phyloP scores from a whole-genome alignment of 1,139 yeast species.

The Hansenula lynferdii region DNA sequence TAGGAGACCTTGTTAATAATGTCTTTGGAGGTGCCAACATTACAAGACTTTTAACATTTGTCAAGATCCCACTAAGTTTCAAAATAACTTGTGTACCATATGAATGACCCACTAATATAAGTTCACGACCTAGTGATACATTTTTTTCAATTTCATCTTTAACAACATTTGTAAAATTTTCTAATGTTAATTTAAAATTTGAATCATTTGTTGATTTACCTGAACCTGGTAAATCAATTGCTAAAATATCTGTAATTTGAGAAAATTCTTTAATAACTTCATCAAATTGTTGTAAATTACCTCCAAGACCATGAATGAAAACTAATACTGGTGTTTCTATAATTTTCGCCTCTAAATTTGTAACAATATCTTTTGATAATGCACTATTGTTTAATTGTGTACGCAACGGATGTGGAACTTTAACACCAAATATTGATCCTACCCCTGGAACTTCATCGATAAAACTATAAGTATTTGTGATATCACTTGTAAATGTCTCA shows the following conservation, averaged over 20 bases:
- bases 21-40: slow-evolving; percentile 48
- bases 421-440: slow-evolving; percentile 12
- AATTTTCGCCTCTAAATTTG: slow-evolving; percentile 6
- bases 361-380: background rate
- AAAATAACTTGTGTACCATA: slow-evolving; percentile 40
- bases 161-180: slow-evolving; percentile 12
- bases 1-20: slow-evolving; percentile 7
- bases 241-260: slow-evolving; percentile 48
- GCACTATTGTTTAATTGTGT: slow-evolving; percentile 7
- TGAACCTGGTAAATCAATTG: slow-evolving; percentile 68
- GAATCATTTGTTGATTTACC: slow-evolving; percentile 41
- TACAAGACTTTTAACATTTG: slow-evolving; percentile 40
- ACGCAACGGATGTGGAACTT: slow-evolving; percentile 13
- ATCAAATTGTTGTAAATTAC: slow-evolving; percentile 69
- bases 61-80: slow-evolving; percentile 9
- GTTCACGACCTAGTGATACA: slow-evolving; percentile 23
- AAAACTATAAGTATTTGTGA: slow-evolving; percentile 9
- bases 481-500: slow-evolving; percentile 9
- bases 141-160: slow-evolving; percentile 26
- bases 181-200: slow-evolving; percentile 14
- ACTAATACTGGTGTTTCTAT: slow-evolving; percentile 39
- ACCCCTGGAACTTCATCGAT: slow-evolving; percentile 8
- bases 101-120: slow-evolving; percentile 53
- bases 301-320: slow-evolving; percentile 68
- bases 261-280: slow-evolving; percentile 55